Evolutionary conservation across 2,329 filamentous ascomycete genomes (phyloP).

Genomic region (Ophiostoma triangulosporum): DNA sequence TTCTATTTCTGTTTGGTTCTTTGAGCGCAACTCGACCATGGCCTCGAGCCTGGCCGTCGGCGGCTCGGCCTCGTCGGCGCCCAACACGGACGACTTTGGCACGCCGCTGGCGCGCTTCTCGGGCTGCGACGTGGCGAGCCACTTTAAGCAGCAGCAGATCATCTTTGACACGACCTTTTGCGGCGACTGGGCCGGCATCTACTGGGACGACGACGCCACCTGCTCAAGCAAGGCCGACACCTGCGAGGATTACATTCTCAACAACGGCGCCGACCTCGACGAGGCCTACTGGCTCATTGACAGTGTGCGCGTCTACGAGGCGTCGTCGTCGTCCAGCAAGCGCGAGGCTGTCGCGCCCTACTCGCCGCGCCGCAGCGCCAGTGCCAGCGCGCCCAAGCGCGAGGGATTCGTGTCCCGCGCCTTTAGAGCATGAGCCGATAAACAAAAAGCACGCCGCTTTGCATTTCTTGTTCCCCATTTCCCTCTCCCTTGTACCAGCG

Average conservation of each 20-base stretch:
- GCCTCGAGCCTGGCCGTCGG: conserved; percentile 16
- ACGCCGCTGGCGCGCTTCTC: conserved; percentile 54
- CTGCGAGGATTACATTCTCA: conserved; percentile 59
- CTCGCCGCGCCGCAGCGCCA: neutral
- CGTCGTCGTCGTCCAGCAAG: conserved; percentile 4
- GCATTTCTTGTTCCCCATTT: neutral
- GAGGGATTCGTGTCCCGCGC: conserved; percentile 2
- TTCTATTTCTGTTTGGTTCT: conserved; percentile 71
- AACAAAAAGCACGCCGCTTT: neutral
- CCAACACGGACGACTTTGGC: conserved; percentile 57
- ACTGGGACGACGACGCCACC: conserved; percentile 44
- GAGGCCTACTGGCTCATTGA: conserved; percentile 70
- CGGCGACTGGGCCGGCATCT: conserved; percentile 69
- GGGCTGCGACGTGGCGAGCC: conserved; percentile 54
- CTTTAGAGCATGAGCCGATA: conserved; percentile 6
- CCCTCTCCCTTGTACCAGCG: neutral
- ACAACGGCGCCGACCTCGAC: conserved; percentile 55
- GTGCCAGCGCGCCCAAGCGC: neutral
- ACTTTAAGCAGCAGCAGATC: conserved; percentile 62
- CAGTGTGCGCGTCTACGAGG: conserved; percentile 50
- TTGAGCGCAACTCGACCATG: conserved; percentile 39
- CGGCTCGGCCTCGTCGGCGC: conserved; percentile 44
- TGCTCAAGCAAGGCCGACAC: conserved; percentile 48
- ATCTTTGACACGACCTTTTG: conserved; percentile 78
- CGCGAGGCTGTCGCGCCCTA: neutral